phyloP scores from a whole-genome alignment of 768 basidiomycete species.

The Phanerodontia chrysosporium region DNA sequence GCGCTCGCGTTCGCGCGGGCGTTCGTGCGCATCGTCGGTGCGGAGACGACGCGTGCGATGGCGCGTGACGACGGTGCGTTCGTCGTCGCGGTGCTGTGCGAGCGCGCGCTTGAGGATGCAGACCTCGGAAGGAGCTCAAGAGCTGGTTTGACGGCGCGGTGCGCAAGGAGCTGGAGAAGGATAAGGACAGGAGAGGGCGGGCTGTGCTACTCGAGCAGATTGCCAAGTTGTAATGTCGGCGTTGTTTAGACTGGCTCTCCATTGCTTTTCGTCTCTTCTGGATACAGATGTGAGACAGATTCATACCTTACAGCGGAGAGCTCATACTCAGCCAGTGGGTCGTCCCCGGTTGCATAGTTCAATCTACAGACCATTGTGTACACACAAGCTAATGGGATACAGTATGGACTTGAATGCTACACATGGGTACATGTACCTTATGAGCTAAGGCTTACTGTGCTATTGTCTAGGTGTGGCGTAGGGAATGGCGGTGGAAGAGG shows the following conservation, averaged over 20 bases:
- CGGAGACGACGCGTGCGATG: slow-evolving; percentile 49
- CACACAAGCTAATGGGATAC: too few species aligned
- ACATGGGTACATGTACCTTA: too few species aligned
- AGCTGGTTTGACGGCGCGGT: slow-evolving; percentile 55
- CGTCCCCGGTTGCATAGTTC: too few species aligned
- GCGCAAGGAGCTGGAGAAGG: slow-evolving; percentile 42
- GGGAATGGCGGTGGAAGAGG: too few species aligned
- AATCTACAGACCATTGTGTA: too few species aligned
- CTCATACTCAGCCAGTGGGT: too few species aligned
- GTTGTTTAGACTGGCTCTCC: neutral
- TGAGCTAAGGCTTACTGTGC: too few species aligned
- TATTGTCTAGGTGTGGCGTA: too few species aligned
- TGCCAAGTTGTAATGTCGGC: neutral
- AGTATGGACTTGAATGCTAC: too few species aligned
- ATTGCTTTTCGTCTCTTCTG: neutral
- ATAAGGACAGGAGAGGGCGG: slow-evolving; percentile 61
- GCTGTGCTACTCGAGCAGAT: slow-evolving; percentile 54
- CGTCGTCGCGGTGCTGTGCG: slow-evolving; percentile 69
- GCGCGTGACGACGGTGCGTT: slow-evolving; percentile 66
- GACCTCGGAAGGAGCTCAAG: slow-evolving; percentile 41
- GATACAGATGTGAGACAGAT: too few species aligned
- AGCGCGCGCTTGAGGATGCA: slow-evolving; percentile 37
- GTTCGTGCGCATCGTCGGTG: slow-evolving; percentile 53
- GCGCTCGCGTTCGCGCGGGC: slow-evolving; percentile 52
- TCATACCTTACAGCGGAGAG: too few species aligned